Conservation (phyloP, 2,329 filamentous ascomycete genomes). For the Fusarium sp. region DNA sequence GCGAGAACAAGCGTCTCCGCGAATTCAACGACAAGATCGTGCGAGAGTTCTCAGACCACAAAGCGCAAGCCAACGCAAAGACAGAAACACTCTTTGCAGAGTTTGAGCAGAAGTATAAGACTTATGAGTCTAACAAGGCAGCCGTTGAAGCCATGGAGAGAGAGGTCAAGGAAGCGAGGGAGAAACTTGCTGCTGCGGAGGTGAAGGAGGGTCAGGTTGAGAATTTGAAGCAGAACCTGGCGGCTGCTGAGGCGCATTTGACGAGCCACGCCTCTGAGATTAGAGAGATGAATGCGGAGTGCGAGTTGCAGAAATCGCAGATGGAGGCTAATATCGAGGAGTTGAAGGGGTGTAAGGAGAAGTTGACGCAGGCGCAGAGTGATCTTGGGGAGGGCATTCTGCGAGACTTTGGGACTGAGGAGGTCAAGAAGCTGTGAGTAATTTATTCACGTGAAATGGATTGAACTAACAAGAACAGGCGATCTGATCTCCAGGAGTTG, state of each 20-base stretch:
- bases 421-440: slow-evolving; percentile 39
- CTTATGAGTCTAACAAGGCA: slow-evolving; percentile 39
- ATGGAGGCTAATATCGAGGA: slow-evolving; percentile 35
- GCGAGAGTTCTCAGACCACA: slow-evolving; percentile 37
- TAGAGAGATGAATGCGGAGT: slow-evolving; percentile 40
- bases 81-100: slow-evolving; percentile 35
- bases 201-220: slow-evolving; percentile 53
- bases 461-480: slow-evolving; percentile 24
- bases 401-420: slow-evolving; percentile 28
- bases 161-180: slow-evolving; percentile 54
- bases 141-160: slow-evolving; percentile 55
- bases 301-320: slow-evolving; percentile 37
- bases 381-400: slow-evolving; percentile 38
- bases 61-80: slow-evolving; percentile 29
- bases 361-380: slow-evolving; percentile 31
- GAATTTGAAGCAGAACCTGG: slow-evolving; percentile 44
- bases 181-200: slow-evolving; percentile 51
- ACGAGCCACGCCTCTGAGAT: slow-evolving; percentile 35
- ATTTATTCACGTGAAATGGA: accelerated
- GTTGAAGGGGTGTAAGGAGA: slow-evolving; percentile 30
- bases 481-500: slow-evolving; percentile 36
- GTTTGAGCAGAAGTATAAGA: slow-evolving; percentile 41
- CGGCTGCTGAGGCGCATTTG: slow-evolving; percentile 25
- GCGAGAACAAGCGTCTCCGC: slow-evolving; percentile 38
- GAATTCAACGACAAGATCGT: slow-evolving; percentile 41